These are phyloP conservation scores for Aureobasidium sp. DNA, from an alignment of 2,329 filamentous ascomycete species.

Conservation along the genomic window DNA sequence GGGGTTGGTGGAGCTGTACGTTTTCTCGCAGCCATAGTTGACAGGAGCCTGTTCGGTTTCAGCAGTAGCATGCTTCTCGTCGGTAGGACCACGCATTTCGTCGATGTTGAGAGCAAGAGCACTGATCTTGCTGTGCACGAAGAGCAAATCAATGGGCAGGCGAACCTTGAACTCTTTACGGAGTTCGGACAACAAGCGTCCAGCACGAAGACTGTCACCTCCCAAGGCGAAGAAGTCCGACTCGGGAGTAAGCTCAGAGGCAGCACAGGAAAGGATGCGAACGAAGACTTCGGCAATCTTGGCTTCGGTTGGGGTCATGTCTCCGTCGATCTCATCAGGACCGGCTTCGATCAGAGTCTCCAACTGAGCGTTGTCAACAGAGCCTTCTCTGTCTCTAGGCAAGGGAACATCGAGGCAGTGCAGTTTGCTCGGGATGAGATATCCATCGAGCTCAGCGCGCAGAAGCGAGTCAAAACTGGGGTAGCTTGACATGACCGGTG, in stretches of 20 bases:
- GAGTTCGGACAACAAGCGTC: conserved; percentile 45
- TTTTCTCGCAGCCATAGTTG: conserved; percentile 32
- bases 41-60: conserved; percentile 18
- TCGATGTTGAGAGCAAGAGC: conserved; percentile 36
- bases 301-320: conserved; percentile 26
- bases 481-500: background rate
- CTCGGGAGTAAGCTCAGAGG: conserved; percentile 33
- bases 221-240: conserved; percentile 49
- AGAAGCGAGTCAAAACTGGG: conserved; percentile 20
- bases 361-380: conserved; percentile 22
- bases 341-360: conserved; percentile 14
- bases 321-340: conserved; percentile 1
- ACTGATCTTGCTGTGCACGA: conserved; percentile 42
- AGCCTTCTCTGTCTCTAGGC: conserved; percentile 21
- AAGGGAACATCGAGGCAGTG: conserved; percentile 25
- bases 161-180: conserved; percentile 44
- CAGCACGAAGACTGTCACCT: conserved; percentile 50
- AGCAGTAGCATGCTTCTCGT: conserved; percentile 11
- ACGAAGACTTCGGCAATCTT: conserved; percentile 42
- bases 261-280: conserved; percentile 36
- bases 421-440: conserved; percentile 25
- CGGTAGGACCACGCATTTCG: conserved; percentile 19
- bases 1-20: conserved; percentile 45
- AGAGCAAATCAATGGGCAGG: conserved; percentile 47
- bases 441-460: conserved; percentile 22